A percentile compares a stretch with the other conserved stretches of the same genome.
Conservation (phyloP, 169 alveolate species). For the Haemoproteus tartakovskyi region DNA sequence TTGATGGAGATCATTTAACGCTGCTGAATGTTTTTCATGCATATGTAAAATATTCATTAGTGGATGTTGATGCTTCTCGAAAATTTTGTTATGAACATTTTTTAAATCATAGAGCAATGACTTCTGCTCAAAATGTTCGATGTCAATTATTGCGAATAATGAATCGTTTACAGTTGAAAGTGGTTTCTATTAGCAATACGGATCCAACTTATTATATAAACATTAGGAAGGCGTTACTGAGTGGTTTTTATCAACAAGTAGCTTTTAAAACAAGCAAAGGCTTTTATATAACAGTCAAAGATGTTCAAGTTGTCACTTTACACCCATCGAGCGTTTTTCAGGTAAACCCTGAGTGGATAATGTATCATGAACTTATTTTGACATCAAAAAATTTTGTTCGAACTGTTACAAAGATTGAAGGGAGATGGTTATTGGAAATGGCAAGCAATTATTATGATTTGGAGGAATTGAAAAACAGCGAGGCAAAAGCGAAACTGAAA, state of each 20-base stretch:
- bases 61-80: conserved; percentile 90
- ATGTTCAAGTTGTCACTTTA: conserved; percentile 93
- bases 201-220: conserved; percentile 30
- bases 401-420: conserved; percentile 89
- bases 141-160: conserved; percentile 87
- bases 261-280: conserved; percentile 90
- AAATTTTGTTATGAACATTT: conserved; percentile 98
- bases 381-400: conserved; percentile 96
- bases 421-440: conserved; percentile 87
- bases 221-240: conserved; percentile 65
- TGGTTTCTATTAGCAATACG: conserved; percentile 50
- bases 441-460: conserved; percentile 51
- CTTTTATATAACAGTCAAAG: conserved; percentile 93
- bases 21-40: conserved; percentile 91
- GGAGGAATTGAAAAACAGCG: conserved; percentile 60
- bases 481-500: conserved; percentile 27
- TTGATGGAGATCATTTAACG: conserved; percentile 99
- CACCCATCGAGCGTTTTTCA: conserved; percentile 97
- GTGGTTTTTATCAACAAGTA: conserved; percentile 93
- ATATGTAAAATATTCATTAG: conserved; percentile 97
- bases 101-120: conserved; percentile 93
- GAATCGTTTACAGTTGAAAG: conserved; percentile 75
- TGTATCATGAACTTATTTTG: conserved; percentile 95
- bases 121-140: conserved; percentile 96
- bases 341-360: conserved; percentile 94